Percentiles rank a stretch among this genome's conserved stretches.
phyloP scores from a whole-genome alignment of 2,329 filamentous ascomycete species.

The Botrytis medusae region DNA sequence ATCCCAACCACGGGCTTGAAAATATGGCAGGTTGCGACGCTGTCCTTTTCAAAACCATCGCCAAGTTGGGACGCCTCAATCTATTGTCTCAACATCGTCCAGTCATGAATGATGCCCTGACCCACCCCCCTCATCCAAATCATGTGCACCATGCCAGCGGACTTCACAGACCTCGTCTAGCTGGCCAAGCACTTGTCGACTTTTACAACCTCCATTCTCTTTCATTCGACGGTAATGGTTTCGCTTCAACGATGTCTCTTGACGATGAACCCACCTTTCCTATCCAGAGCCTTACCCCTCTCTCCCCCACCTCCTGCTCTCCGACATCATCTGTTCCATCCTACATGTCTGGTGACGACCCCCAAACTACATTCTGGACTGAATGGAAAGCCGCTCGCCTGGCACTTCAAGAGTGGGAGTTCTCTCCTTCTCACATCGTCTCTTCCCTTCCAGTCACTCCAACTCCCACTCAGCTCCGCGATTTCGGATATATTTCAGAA shows the following conservation, averaged over 20 bases:
- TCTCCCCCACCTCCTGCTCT: slow-evolving; percentile 42
- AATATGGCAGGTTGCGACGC: slow-evolving; percentile 87
- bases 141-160: slow-evolving; percentile 35
- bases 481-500: slow-evolving; percentile 81
- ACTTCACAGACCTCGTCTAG: slow-evolving; percentile 41
- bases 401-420: slow-evolving; percentile 78
- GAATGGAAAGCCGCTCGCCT: slow-evolving; percentile 82
- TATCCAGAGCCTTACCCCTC: slow-evolving; percentile 27
- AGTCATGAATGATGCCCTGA: slow-evolving; percentile 49
- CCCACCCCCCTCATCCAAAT: slow-evolving; percentile 27
- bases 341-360: slow-evolving; percentile 49
- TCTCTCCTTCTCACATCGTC: slow-evolving; percentile 56
- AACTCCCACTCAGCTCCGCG: slow-evolving; percentile 63
- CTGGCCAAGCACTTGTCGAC: slow-evolving; percentile 46
- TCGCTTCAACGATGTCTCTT: slow-evolving; percentile 49
- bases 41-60: slow-evolving; percentile 81
- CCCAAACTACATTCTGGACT: slow-evolving; percentile 70
- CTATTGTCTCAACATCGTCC: slow-evolving; percentile 71
- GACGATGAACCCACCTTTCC: slow-evolving; percentile 53
- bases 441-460: slow-evolving; percentile 51
- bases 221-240: slow-evolving; percentile 68
- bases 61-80: slow-evolving; percentile 80
- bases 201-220: slow-evolving; percentile 55
- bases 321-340: not conserved
- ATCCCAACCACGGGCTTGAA: slow-evolving; percentile 58